Base-by-base conservation (phyloP, 768 basidiomycete genomes). In the Sarcodon aspratus region DNA sequence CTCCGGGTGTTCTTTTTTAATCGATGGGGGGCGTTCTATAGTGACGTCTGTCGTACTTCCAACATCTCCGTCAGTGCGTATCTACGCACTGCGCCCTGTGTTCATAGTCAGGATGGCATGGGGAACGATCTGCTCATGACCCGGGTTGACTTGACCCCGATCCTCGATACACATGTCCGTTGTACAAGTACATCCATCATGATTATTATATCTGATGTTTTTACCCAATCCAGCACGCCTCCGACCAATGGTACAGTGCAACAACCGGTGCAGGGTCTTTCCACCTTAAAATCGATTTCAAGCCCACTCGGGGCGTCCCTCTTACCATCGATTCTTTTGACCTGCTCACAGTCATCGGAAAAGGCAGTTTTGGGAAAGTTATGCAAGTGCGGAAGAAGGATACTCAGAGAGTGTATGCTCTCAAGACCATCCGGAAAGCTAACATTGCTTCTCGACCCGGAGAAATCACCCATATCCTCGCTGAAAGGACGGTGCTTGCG, bases 321-420 rank as follows among this genome's bases (percentile, higher is more conserved):
- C 73, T 97, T 44, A 90, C 91, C n/a, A 97, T 97, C 59, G 94
- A 98, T 58, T 84, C 83, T 3, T 98, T 99, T 61, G 95, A 99
- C 52, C 70, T 99, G 45, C 83, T 99, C 59, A 96, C 94, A 63
- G 95, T 99, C 42, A 95, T 99, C 51, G 94, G 95, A 15, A 97
- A 97, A 66, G 95, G 96, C 9, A 86, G 82, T 52, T 99, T 99
- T 58, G 95, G 96, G 12, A 99, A 99, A 67, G 94, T 95, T 35
- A 98, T 98, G 96, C 95, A 99, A 75, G 95, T 99, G 37, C 85
- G 93, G 48, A 99, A 99, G 71, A 94, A 96, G 69, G 93, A 99
- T 66, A 98, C 96, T 1, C 79, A 90, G 56, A 90, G 96, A 50
- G 87, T 99, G 59, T 99, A 99, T 68, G 95, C 95, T 2, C 73